phyloP scores from a whole-genome alignment of 192 early-diverging fungal species.

The Linderina pennispora region DNA sequence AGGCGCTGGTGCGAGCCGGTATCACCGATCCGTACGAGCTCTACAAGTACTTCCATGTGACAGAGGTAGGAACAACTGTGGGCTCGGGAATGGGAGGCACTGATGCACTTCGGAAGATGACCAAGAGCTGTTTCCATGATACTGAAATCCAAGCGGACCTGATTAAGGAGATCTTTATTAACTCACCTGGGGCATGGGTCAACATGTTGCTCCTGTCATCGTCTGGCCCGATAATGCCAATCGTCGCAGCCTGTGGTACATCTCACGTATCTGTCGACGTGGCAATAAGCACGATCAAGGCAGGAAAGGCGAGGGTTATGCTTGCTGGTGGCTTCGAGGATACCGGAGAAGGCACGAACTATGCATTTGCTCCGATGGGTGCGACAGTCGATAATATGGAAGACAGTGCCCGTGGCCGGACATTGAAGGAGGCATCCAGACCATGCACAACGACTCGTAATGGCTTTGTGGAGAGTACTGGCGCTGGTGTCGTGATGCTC shows the following conservation, averaged over 20 bases:
- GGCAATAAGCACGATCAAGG: conserved; percentile 80
- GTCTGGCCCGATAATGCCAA: conserved; percentile 77
- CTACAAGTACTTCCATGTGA: conserved; percentile 92
- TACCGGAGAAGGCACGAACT: conserved; percentile 77
- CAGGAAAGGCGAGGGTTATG: conserved; percentile 87
- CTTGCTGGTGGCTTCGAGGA: conserved; percentile 91
- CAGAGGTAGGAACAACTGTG: conserved; percentile 84
- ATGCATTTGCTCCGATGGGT: conserved; percentile 96
- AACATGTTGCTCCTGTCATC: conserved; percentile 91
- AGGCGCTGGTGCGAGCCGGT: conserved; percentile 83
- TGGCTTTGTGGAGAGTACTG: conserved; percentile 92
- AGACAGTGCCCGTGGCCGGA: conserved; percentile 82
- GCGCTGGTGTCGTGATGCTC: conserved; percentile 82
- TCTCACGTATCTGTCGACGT: conserved; percentile 87
- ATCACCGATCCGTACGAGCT: conserved; percentile 97
- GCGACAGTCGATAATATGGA: conserved; percentile 80
- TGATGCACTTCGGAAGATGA: conserved; percentile 62
- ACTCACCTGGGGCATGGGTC: conserved; percentile 94
- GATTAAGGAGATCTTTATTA: conserved; percentile 90
- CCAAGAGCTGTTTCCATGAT: conserved; percentile 67
- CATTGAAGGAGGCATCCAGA: conserved; percentile 81
- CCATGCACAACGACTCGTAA: conserved; percentile 83
- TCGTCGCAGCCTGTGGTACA: conserved; percentile 88
- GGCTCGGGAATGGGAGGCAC: conserved; percentile 89
- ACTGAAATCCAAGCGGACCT: conserved; percentile 76